Base-by-base conservation (phyloP, 2,329 filamentous ascomycete species). In the Amylocarpus encephaloides region DNA sequence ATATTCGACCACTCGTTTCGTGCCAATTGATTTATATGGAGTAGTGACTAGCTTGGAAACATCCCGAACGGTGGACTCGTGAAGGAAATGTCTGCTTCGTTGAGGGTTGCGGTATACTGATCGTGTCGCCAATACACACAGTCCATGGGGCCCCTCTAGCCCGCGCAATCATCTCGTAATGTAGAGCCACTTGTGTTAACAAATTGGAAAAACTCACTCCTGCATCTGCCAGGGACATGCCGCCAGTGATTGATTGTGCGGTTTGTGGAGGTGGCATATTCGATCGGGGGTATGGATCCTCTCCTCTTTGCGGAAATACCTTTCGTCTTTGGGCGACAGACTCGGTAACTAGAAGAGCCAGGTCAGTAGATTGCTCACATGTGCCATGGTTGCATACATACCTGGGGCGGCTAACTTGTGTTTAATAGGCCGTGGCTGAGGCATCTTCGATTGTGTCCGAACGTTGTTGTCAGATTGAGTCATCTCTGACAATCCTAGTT, bases 401-500 rank as follows among this genome's bases (percentile, higher is more conserved):
- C 43, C 6, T 48, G 43, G 30, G 58, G 29, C 13, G 18, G 3
- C 26, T 19, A 19, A 48, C 26, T 50, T 71, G 57, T 80, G 76
- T 68, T 84, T 84, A 53, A 76, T n/a, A 11, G 68, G 69, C 1
- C 64, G 60, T 53, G 72, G 58, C 9, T 71, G 64, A 10, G 71
- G 67, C 32, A 71, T 67, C 46, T 69, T 69, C 34, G 70, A 70
- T 44, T 74, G 74, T 16, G 68, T 64, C 45, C 79, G 75, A 39
- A 73, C 66, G 63, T 85, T 84, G 66, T 70, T 72, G 60, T 83
- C 78, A n/a, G 80, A 82, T 6, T 82, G 77, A 60, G 70, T 74
- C 57, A 80, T 75, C 61, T 83, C 79, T 9, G 72, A 66, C 13
- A 83, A 71, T 3, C 69, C 68, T 7, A 26, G 22, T 50, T 59